phyloP scores from a whole-genome alignment of 1,284 basidiomycete species.

The Rhodotorula sp. region DNA sequence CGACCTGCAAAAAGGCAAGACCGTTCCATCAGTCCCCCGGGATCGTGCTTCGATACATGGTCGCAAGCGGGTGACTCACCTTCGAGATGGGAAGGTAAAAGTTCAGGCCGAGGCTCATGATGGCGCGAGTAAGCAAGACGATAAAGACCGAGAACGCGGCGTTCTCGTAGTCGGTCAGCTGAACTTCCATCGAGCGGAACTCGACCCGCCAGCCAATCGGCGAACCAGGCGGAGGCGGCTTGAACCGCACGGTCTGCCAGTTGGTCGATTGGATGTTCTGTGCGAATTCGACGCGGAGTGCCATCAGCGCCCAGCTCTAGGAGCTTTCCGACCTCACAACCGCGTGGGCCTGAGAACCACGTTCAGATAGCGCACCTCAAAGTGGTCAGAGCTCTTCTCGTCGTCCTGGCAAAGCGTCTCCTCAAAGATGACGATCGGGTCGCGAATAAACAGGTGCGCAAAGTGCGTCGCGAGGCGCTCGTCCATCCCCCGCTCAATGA shows the following conservation, averaged over 20 bases:
- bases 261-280: slow-evolving; percentile 98
- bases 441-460: slow-evolving; percentile 94
- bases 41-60: background rate
- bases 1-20: slow-evolving; percentile 59
- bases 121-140: slow-evolving; percentile 88
- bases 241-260: slow-evolving; percentile 99
- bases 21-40: background rate
- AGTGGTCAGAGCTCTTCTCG: slow-evolving; percentile 82
- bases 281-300: too few species aligned
- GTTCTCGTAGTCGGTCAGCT: slow-evolving; percentile 98
- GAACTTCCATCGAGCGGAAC: slow-evolving; percentile 98
- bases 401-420: slow-evolving; percentile 95
- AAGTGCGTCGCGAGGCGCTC: slow-evolving; percentile 84
- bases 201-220: slow-evolving; percentile 97
- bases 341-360: too few species aligned
- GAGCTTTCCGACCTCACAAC: too few species aligned
- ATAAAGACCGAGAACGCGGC: slow-evolving; percentile 94
- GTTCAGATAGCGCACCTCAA: slow-evolving; percentile 64
- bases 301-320: too few species aligned
- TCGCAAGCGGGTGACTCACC: slow-evolving; percentile 54
- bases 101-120: slow-evolving; percentile 86
- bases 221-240: slow-evolving; percentile 90
- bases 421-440: slow-evolving; percentile 92
- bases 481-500: slow-evolving; percentile 78
- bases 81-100: slow-evolving; percentile 97